Base-by-base conservation (phyloP, 1,284 basidiomycete genomes). In the Sphagnurus paluster region DNA sequence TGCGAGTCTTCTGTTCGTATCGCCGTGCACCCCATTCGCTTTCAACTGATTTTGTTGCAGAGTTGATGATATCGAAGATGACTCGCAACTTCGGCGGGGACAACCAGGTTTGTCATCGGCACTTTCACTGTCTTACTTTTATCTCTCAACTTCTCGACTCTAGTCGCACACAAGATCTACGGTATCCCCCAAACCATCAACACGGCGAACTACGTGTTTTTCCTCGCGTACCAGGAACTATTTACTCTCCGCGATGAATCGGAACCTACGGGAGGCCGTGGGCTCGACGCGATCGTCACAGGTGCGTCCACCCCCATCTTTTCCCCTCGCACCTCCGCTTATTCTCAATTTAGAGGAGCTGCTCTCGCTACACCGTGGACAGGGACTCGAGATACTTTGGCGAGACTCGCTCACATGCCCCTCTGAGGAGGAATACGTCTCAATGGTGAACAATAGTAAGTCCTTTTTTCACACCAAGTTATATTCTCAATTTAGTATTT, bases 21-120 rank as follows among this genome's bases (percentile, higher is more conserved):
- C 14, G 16, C 10, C n/a, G 23, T 30, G 20, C 5, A 11, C n/a
- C n/a, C n/a, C n/a, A 30, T 34, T 8, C 16, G 13, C 26, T 7
- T 11, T 1, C n/a, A 48, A 21, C 13, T 38, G 43, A 38, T 35
- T 37, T 35, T 35, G 45, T 17, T 26, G 37, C 59, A 94, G 92
- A 55, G 85, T 99, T 59, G 97, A 99, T 64, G 97, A 99, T 63
- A 96, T 99, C 29, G 93, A 99, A 67, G 97, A 99, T 61, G 90
- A 91, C 55, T 93, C 93, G 0, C 90, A 95, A 56, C 75, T 99
- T 20, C 77, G 97, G 7, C 70, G 95, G 46, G 95, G 96, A 0
- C 76, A 84, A 19, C 97, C 91, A 33, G 87, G 88, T 88, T 70
- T 56, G 35, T 29, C 14, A 6, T 45, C 23, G 23, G 9, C n/a